Evolutionary conservation across 495 filamentous ascomycete genomes (phyloP), one percentile per base, ranked within the genome.

Genomic region (Evernia prunastri): DNA sequence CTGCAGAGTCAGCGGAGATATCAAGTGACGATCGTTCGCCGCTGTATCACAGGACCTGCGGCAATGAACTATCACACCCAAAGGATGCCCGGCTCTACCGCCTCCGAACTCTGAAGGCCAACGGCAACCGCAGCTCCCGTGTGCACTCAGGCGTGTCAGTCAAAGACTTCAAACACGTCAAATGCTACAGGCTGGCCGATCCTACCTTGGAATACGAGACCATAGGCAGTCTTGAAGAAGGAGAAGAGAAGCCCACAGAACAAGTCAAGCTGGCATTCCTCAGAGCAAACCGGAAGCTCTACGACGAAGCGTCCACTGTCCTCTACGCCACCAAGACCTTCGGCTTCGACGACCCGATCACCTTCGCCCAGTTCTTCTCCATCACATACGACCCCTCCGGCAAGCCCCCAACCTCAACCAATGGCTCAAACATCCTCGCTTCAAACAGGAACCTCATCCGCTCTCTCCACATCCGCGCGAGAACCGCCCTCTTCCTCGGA

Each of bases 291-390:
- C 23, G 25, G 45, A 20, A 25, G 25, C 9, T 49, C 45, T 25
- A 49, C n/a, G 5, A 25, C 4, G 45, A 49, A 49, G 45, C 45
- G 9, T 25, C n/a, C n/a, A 23, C n/a, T 8, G 15, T 23, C 20
- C 45, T 49, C 45, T 49, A 49, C 45, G 10, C 45, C n/a, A 49
- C 45, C 45, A 49, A 12, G 11, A 49, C 45, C 45, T 49, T 49
- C 12, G n/a, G 45, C 45, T 49, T 49, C 45, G 3, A 8, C 45
- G 45, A 49, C 8, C 7, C 45, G n/a, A 49, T 3, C n/a, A 49
- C 45, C n/a, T 49, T 49, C 45, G 45, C 23, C 15, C 20, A 49
- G 25, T 49, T 49, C 45, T 49, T 49, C 45, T 49, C 45, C 45
- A 25, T 49, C 45, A 25, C 23, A 4, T 49, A 11, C 45, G 4